These are phyloP conservation scores for Alternaria conjuncta DNA, from an alignment of 2,329 filamentous ascomycete species.

Conservation along the genomic window DNA sequence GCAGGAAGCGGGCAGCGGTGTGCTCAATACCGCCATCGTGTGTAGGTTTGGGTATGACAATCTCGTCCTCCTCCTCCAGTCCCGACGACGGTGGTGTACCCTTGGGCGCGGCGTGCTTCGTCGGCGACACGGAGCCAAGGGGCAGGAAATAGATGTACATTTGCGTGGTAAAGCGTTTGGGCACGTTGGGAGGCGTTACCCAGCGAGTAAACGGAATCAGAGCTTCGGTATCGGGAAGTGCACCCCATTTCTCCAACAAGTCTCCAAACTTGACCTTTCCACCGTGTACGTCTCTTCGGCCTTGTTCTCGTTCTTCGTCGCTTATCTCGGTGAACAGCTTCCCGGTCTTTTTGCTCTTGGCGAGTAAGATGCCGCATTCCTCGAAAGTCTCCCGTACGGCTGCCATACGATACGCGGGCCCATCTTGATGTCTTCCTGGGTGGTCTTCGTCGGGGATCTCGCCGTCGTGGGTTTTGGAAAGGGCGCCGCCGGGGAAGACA, in stretches of 20 bases:
- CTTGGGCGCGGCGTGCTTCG: slow-evolving; percentile 39
- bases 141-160: slow-evolving; percentile 97
- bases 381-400: slow-evolving; percentile 94
- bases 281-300: slow-evolving; percentile 71
- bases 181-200: slow-evolving; percentile 78
- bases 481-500: slow-evolving; percentile 91
- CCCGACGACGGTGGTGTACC: slow-evolving; percentile 40
- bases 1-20: slow-evolving; percentile 79
- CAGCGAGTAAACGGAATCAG: slow-evolving; percentile 87
- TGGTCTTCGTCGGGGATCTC: slow-evolving; percentile 58
- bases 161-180: slow-evolving; percentile 87
- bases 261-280: slow-evolving; percentile 70
- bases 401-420: slow-evolving; percentile 75
- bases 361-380: slow-evolving; percentile 87
- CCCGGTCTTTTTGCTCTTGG: slow-evolving; percentile 59
- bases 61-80: slow-evolving; percentile 52
- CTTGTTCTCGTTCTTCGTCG: slow-evolving; percentile 66
- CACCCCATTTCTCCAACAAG: slow-evolving; percentile 67
- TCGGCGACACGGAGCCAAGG: slow-evolving; percentile 47
- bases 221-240: slow-evolving; percentile 68
- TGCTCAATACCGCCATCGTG: slow-evolving; percentile 73
- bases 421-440: slow-evolving; percentile 70
- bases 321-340: slow-evolving; percentile 66
- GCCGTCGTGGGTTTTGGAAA: slow-evolving; percentile 80
- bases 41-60: slow-evolving; percentile 71